These are phyloP conservation scores for Mycena citricolor DNA, from an alignment of 1,284 basidiomycete species.

Conservation along the genomic window DNA sequence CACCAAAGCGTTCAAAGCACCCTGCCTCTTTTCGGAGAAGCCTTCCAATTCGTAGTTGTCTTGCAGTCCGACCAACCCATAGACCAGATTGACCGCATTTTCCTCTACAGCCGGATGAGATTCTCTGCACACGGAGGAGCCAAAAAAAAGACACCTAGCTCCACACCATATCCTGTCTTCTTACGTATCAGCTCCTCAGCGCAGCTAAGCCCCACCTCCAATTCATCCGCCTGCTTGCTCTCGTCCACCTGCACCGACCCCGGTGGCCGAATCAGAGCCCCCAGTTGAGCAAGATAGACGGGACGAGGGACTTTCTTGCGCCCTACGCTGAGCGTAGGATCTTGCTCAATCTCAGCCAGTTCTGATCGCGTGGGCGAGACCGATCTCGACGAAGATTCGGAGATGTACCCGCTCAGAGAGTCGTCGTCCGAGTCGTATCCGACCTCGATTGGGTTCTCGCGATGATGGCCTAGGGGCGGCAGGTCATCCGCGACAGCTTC, in stretches of 20 bases:
- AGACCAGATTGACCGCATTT: conserved; percentile 81
- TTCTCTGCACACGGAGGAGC: conserved; percentile 8
- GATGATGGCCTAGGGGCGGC: background rate
- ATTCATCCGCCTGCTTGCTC: conserved; percentile 67
- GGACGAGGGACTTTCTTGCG: conserved; percentile 69
- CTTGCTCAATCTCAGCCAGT: conserved; percentile 79
- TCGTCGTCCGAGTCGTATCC: conserved; percentile 72
- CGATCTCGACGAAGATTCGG: conserved; percentile 67
- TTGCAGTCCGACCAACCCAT: conserved; percentile 73
- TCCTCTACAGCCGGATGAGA: conserved; percentile 55
- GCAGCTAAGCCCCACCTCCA: conserved; percentile 75
- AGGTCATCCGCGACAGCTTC: conserved; percentile 14
- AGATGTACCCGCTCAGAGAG: conserved; percentile 77
- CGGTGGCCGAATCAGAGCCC: conserved; percentile 61
- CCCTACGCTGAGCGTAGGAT: conserved; percentile 73
- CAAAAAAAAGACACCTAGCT: conserved; percentile 60
- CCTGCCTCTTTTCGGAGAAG: conserved; percentile 81
- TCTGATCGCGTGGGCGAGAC: conserved; percentile 79
- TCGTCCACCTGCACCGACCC: conserved; percentile 52
- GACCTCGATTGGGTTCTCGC: no score
- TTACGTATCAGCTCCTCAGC: conserved; percentile 82
- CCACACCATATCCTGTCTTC: conserved; percentile 81
- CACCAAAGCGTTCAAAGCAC: conserved; percentile 76
- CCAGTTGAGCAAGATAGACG: conserved; percentile 82
- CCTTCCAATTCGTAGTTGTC: conserved; percentile 81